A percentile compares a stretch with the other conserved stretches of the same genome.
Evolutionary conservation across 257 asterid species (phyloP).

Genomic region (Catharanthus roseus): DNA sequence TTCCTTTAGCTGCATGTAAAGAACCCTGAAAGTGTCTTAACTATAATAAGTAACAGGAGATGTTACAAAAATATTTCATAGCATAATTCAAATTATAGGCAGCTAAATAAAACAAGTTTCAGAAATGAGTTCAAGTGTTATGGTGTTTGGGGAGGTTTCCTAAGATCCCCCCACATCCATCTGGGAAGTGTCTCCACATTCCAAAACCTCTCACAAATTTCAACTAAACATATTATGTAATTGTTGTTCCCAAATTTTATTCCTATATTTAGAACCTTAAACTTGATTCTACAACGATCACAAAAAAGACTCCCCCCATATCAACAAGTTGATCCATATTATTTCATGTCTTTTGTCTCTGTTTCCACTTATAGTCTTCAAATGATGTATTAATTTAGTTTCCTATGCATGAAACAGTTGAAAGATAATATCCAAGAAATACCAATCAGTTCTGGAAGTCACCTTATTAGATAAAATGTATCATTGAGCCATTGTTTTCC

Average conservation of each 20-base stretch:
- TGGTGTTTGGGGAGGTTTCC: neutral
- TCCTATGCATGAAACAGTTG: neutral
- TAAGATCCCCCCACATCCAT: neutral
- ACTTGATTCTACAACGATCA: too few relatives aligned
- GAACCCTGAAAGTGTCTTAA: too few relatives aligned
- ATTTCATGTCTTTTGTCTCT: neutral
- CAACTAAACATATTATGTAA: too few relatives aligned
- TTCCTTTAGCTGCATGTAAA: neutral
- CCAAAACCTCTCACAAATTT: too few relatives aligned
- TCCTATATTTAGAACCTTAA: too few relatives aligned
- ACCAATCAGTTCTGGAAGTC: slow-evolving; percentile 3
- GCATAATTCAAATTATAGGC: neutral
- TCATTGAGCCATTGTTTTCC: slow-evolving; percentile 93
- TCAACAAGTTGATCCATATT: neutral
- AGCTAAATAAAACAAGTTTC: neutral
- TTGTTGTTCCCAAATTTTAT: too few relatives aligned
- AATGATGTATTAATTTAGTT: neutral
- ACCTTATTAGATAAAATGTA: slow-evolving; percentile 83
- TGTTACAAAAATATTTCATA: neutral
- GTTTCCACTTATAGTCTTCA: neutral
- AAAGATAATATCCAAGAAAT: neutral
- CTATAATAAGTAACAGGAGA: neutral
- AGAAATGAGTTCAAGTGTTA: neutral
- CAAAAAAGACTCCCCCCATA: too few relatives aligned
- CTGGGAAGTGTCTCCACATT: neutral